phyloP scores from a whole-genome alignment of 2,329 filamentous ascomycete species.

The Claviceps fusiformis region DNA sequence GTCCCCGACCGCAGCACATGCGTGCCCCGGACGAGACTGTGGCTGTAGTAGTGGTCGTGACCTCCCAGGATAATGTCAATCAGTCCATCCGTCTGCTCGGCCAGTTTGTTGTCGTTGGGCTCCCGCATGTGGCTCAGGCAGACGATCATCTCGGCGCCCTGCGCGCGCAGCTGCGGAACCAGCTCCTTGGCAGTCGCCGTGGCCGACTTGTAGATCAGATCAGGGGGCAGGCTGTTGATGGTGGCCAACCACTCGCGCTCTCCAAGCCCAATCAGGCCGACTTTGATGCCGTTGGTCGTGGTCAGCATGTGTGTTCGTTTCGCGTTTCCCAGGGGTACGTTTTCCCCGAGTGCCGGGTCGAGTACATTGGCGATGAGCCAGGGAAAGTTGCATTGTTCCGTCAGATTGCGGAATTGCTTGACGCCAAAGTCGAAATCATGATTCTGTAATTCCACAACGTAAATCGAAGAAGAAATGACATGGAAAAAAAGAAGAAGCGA shows the following conservation, averaged over 20 bases:
- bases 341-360: conserved; percentile 66
- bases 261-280: conserved; percentile 73
- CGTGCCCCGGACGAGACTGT: conserved; percentile 62
- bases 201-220: conserved; percentile 71
- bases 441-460: conserved; percentile 40
- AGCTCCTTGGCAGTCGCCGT: conserved; percentile 62
- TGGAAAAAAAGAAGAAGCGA: not conserved
- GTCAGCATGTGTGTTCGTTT: conserved; percentile 64
- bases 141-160: conserved; percentile 73
- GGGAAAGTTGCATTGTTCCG: conserved; percentile 65
- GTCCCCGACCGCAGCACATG: conserved; percentile 79
- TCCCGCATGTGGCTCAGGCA: conserved; percentile 77
- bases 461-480: not conserved
- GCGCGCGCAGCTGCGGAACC: conserved; percentile 55
- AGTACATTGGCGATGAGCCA: conserved; percentile 85
- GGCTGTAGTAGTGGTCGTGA: conserved; percentile 80
- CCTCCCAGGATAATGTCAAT: conserved; percentile 81
- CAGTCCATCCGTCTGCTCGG: conserved; percentile 55
- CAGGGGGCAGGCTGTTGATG: conserved; percentile 72
- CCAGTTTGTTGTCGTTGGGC: conserved; percentile 79
- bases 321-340: conserved; percentile 62
- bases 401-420: conserved; percentile 60
- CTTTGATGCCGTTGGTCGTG: conserved; percentile 69
- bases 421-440: conserved; percentile 91
- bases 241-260: conserved; percentile 84